phyloP scores from a whole-genome alignment of 305 asterid species.

The Solanum hybrid region DNA sequence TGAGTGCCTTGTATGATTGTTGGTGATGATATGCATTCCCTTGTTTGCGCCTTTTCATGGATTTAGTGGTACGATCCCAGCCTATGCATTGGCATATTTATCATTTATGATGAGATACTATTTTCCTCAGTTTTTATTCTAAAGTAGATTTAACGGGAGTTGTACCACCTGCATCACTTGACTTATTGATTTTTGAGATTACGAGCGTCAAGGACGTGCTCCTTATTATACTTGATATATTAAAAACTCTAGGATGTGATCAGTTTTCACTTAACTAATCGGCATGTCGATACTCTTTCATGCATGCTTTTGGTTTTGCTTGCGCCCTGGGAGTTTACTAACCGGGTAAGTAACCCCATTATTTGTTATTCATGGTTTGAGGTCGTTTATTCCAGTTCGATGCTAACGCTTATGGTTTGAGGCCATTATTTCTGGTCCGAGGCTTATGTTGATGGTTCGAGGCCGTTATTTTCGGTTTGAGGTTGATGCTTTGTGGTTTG shows the following conservation, averaged over 20 bases:
- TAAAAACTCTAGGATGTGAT: neutral
- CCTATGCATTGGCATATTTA: neutral
- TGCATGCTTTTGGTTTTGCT: neutral
- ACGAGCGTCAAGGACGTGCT: neutral
- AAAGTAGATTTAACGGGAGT: neutral
- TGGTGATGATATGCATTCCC: neutral
- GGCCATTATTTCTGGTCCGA: no score
- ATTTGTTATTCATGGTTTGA: neutral
- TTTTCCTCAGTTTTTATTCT: neutral
- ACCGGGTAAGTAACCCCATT: neutral
- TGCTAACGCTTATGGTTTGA: neutral
- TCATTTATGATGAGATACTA: neutral
- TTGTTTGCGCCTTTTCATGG: no score
- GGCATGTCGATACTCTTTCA: neutral
- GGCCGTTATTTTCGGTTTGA: no score
- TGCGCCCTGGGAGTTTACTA: neutral
- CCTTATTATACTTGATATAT: neutral
- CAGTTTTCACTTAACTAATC: neutral
- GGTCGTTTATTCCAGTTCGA: neutral
- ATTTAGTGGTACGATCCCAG: neutral
- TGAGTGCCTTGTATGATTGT: neutral
- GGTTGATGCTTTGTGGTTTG: neutral
- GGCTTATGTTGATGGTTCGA: no score
- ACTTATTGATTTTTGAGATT: neutral
- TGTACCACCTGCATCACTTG: neutral